Evolutionary conservation across 2,329 filamentous ascomycete genomes (phyloP).

Genomic region (Torrubiella hemipterigena): DNA sequence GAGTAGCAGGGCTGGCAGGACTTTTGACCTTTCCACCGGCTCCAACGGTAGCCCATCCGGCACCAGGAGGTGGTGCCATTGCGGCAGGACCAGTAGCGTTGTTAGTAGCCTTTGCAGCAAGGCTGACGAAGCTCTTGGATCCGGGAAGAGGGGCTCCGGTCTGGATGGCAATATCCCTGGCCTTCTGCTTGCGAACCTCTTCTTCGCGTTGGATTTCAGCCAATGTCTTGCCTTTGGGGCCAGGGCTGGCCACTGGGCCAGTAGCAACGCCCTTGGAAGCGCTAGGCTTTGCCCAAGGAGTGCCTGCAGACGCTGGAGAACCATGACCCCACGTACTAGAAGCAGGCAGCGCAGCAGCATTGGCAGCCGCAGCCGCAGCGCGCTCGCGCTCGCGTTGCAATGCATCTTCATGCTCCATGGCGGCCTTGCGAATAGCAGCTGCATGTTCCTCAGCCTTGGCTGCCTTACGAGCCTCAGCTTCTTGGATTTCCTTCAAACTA

Average conservation of each 20-base stretch:
- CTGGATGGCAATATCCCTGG: slow-evolving; percentile 37
- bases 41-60: slow-evolving; percentile 89
- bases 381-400: slow-evolving; percentile 48
- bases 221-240: slow-evolving; percentile 67
- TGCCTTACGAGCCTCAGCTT: slow-evolving; percentile 84
- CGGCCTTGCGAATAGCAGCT: slow-evolving; percentile 62
- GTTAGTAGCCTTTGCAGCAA: slow-evolving; percentile 62
- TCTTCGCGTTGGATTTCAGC: slow-evolving; percentile 97
- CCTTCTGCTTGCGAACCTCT: slow-evolving; percentile 74
- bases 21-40: slow-evolving; percentile 84
- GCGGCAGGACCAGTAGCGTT: slow-evolving; percentile 26
- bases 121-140: slow-evolving; percentile 87
- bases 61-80: slow-evolving; percentile 27
- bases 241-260: slow-evolving; percentile 5
- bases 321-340: slow-evolving; percentile 80
- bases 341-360: slow-evolving; percentile 71
- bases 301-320: slow-evolving; percentile 55
- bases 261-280: slow-evolving; percentile 25
- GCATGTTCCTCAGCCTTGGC: slow-evolving; percentile 78
- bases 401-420: slow-evolving; percentile 67
- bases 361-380: slow-evolving; percentile 37
- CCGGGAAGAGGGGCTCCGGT: slow-evolving; percentile 32
- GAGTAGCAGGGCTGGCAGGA: slow-evolving; percentile 46
- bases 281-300: slow-evolving; percentile 57
- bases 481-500: slow-evolving; percentile 92